These are phyloP conservation scores for Fusarium bulbicola DNA, from an alignment of 2,329 filamentous ascomycete genomes.

Conservation along the genomic window DNA sequence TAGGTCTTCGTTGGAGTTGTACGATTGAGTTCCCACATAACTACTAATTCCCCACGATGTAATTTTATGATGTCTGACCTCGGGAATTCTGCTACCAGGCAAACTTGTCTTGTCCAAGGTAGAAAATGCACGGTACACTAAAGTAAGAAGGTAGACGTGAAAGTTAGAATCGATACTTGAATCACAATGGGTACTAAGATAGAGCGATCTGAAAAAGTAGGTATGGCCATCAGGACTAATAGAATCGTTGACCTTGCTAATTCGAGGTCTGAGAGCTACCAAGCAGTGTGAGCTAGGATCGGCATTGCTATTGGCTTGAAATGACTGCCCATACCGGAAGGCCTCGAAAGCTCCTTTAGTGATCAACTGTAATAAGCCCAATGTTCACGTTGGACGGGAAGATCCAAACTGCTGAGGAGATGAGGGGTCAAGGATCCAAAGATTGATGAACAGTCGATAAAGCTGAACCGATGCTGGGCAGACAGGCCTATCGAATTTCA, in stretches of 20 bases:
- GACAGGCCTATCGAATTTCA: background rate
- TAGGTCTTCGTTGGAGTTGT: background rate
- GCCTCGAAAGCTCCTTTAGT: background rate
- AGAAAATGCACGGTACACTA: background rate
- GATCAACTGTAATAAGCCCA: background rate
- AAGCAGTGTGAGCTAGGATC: background rate
- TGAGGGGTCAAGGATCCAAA: background rate
- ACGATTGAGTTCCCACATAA: background rate
- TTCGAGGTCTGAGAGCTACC: background rate
- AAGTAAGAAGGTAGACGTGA: background rate
- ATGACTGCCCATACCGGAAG: background rate
- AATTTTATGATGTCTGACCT: background rate
- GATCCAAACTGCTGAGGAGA: background rate
- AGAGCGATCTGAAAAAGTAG: background rate
- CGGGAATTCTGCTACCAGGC: background rate
- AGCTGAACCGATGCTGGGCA: background rate
- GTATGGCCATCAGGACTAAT: background rate
- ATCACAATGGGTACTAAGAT: background rate
- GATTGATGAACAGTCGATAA: background rate
- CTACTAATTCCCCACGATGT: background rate
- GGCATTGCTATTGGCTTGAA: background rate
- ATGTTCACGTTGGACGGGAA: background rate
- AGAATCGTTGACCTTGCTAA: background rate
- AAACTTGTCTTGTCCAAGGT: background rate
- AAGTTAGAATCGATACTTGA: background rate